phyloP scores from a whole-genome alignment of 768 basidiomycete genomes.

The Pleurotus cornucopiae region DNA sequence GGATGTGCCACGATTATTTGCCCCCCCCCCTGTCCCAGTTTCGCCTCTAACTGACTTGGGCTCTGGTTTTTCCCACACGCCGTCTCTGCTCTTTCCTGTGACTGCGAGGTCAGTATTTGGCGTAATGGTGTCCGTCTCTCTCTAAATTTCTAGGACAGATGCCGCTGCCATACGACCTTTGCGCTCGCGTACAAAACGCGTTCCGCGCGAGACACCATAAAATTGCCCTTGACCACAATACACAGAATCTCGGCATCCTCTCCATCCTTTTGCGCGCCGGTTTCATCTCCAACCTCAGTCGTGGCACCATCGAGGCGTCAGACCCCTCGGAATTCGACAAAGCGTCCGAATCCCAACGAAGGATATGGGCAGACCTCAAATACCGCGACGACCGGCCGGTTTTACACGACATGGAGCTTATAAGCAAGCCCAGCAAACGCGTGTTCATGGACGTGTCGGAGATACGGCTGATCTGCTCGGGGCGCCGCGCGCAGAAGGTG shows the following conservation, averaged over 20 bases:
- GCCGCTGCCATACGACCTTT: conserved; percentile 80
- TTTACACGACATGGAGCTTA: conserved; percentile 70
- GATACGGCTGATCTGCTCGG: conserved; percentile 74
- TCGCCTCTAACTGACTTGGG: no score
- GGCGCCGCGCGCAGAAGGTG: conserved; percentile 75
- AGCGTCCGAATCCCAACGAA: conserved; percentile 59
- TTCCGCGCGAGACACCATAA: conserved; percentile 81
- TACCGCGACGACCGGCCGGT: conserved; percentile 90
- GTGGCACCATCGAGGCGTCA: conserved; percentile 66
- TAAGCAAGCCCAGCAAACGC: conserved; percentile 80
- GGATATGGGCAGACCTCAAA: conserved; percentile 94
- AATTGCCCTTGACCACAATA: conserved; percentile 77
- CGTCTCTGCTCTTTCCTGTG: no score
- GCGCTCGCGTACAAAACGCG: conserved; percentile 88
- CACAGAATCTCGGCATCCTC: conserved; percentile 88
- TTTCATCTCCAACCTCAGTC: conserved; percentile 78
- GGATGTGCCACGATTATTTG: no score
- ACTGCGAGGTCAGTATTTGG: no score
- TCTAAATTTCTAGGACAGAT: conserved; percentile 12
- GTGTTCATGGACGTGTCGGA: conserved; percentile 74
- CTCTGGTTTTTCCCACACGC: no score
- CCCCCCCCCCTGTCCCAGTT: no score
- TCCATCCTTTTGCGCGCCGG: conserved; percentile 89
- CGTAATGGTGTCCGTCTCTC: not conserved
- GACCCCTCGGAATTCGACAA: conserved; percentile 58